Percentiles rank a stretch among this genome's conserved stretches.
These are phyloP conservation scores for Pulveroboletus sp. DNA, from an alignment of 768 basidiomycete genomes.

Conservation along the genomic window DNA sequence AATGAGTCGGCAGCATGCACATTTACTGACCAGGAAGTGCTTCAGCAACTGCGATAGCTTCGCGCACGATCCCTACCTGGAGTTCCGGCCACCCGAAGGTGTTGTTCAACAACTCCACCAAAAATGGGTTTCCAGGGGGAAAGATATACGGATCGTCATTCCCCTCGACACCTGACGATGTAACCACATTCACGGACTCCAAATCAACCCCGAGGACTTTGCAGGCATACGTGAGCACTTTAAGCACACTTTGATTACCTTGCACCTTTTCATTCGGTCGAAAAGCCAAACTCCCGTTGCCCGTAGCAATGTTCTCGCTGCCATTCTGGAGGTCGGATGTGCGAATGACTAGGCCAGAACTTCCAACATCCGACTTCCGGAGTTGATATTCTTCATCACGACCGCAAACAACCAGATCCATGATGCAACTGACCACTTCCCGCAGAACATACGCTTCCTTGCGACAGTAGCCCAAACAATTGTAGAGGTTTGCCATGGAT, in stretches of 20 bases:
- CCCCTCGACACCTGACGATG: conserved; percentile 25
- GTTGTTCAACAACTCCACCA: conserved; percentile 38
- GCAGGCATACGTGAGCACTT: conserved; percentile 69
- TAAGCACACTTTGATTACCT: conserved; percentile 81
- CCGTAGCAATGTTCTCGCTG: conserved; percentile 14
- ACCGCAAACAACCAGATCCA: conserved; percentile 85
- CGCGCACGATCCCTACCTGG: conserved; percentile 89
- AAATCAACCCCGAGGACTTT: conserved; percentile 79
- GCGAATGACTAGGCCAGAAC: conserved; percentile 47
- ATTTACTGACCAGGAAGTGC: conserved; percentile 72
- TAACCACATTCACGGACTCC: conserved; percentile 57
- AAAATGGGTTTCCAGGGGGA: conserved; percentile 38
- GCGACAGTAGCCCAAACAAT: conserved; percentile 76
- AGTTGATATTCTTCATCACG: conserved; percentile 64
- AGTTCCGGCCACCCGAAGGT: conserved; percentile 91
- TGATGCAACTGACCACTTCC: conserved; percentile 78
- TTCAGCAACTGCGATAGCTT: conserved; percentile 88
- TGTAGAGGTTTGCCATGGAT: conserved; percentile 68
- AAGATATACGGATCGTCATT: conserved; percentile 5
- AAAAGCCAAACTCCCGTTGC: conserved; percentile 59
- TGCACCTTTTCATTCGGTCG: conserved; percentile 68
- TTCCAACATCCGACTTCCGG: conserved; percentile 33
- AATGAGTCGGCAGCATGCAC: not conserved
- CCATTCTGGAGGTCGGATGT: conserved; percentile 37
- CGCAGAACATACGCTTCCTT: conserved; percentile 87